Percentiles rank a stretch among this genome's conserved stretches.
phyloP scores from a whole-genome alignment of 2,329 filamentous ascomycete species.

The Metarhizium anisopliae region DNA sequence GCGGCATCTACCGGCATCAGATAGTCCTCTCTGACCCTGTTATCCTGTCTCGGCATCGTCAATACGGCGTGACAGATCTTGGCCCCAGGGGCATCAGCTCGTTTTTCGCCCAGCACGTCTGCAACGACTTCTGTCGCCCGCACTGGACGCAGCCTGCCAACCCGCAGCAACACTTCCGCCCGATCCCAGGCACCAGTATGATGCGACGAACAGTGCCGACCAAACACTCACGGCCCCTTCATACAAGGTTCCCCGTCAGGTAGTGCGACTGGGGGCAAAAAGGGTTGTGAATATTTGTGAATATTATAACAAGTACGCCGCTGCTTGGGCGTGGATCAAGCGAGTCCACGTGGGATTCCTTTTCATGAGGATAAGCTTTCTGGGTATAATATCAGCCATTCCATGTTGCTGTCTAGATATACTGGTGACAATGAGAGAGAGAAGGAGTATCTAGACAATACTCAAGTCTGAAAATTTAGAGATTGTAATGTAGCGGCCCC shows the following conservation, averaged over 20 bases:
- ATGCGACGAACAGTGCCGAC: constrained; percentile 6
- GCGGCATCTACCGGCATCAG: constrained; percentile 26
- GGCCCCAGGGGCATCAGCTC: constrained; percentile 27
- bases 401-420: too few relatives aligned
- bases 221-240: background rate
- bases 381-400: too few relatives aligned
- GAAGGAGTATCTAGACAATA: too few relatives aligned
- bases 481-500: too few relatives aligned
- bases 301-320: too few relatives aligned
- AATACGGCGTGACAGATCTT: constrained; percentile 30
- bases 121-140: constrained; percentile 20
- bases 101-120: constrained; percentile 29
- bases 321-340: too few relatives aligned
- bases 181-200: constrained; percentile 6
- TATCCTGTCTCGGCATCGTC: constrained; percentile 26
- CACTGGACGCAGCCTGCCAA: constrained; percentile 10
- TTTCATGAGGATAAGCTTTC: too few relatives aligned
- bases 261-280: background rate
- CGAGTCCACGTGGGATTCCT: too few relatives aligned
- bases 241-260: background rate
- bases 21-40: constrained; percentile 31
- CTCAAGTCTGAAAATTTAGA: too few relatives aligned
- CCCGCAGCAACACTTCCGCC: constrained; percentile 1
- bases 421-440: too few relatives aligned
- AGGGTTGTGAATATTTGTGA: too few relatives aligned